phyloP scores from a whole-genome alignment of 495 filamentous ascomycete genomes.

The Delitschia confertaspora region DNA sequence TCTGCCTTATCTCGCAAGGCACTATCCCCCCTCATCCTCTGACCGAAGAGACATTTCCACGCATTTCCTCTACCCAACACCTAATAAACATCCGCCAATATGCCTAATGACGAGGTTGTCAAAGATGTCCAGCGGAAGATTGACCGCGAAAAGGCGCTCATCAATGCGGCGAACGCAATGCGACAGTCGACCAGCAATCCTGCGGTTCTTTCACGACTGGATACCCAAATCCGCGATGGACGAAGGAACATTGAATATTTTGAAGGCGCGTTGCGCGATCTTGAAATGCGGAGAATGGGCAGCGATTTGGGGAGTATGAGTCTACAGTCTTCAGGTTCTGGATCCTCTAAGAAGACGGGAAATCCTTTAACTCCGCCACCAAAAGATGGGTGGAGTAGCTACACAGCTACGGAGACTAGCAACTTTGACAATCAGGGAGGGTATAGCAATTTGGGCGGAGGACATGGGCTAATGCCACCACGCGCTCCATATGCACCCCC shows the following conservation, averaged over 20 bases:
- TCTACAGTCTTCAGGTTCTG: conserved; percentile 38
- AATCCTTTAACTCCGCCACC: conserved; percentile 39
- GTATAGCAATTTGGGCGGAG: conserved; percentile 47
- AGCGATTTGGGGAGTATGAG: conserved; percentile 56
- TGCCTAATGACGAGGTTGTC: conserved; percentile 76
- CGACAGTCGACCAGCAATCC: conserved; percentile 91
- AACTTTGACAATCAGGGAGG: conserved; percentile 47
- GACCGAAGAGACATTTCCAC: no score
- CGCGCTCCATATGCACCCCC: conserved; percentile 70
- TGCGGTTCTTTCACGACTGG: conserved; percentile 74
- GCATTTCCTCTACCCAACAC: no score
- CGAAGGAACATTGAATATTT: conserved; percentile 88
- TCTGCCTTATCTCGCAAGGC: no score
- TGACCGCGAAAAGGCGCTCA: conserved; percentile 90
- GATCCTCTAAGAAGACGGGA: conserved; percentile 13
- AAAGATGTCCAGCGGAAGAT: conserved; percentile 92
- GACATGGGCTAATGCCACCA: conserved; percentile 68
- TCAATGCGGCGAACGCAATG: conserved; percentile 89
- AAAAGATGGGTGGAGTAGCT: conserved; percentile 41
- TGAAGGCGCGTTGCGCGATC: conserved; percentile 78
- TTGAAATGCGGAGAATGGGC: conserved; percentile 69
- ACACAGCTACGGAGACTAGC: conserved; percentile 34
- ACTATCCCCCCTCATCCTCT: no score
- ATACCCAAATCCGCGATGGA: conserved; percentile 87
- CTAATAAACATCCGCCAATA: no score